Percentiles rank a stretch among this genome's conserved stretches.
phyloP scores from a whole-genome alignment of 495 filamentous ascomycete genomes.

The Lindgomyces ingoldianus region DNA sequence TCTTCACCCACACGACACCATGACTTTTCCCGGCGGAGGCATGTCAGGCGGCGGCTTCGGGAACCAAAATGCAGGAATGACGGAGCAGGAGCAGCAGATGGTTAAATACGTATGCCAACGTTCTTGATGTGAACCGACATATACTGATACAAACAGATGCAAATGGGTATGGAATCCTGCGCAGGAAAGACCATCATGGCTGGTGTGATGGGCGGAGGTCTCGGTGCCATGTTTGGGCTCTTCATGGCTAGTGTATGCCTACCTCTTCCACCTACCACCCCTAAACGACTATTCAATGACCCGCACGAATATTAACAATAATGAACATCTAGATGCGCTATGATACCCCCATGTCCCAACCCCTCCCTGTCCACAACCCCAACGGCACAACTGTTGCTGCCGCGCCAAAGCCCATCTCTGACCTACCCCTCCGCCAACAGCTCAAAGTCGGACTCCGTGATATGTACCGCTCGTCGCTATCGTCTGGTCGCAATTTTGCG shows the following conservation, averaged over 20 bases:
- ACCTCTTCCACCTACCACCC: background rate
- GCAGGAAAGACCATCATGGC: conserved; percentile 37
- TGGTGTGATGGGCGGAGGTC: conserved; percentile 36
- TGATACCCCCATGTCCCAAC: conserved; percentile 67
- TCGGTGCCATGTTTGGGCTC: conserved; percentile 39
- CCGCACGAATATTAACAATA: background rate
- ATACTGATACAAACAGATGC: conserved; percentile 27
- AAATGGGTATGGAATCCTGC: conserved; percentile 37
- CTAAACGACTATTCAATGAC: background rate
- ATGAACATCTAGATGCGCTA: conserved; percentile 71
- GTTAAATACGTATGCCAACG: conserved; percentile 28
- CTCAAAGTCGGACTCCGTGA: conserved; percentile 83
- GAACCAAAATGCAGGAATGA: conserved; percentile 30
- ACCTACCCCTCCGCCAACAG: conserved; percentile 78
- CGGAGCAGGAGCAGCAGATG: conserved; percentile 36
- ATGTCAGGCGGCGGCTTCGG: conserved; percentile 8
- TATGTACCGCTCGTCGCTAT: conserved; percentile 82
- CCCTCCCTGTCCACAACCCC: conserved; percentile 6
- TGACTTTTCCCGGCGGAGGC: conserved; percentile 32
- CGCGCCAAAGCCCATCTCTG: conserved; percentile 13
- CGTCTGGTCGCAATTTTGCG: conserved; percentile 92
- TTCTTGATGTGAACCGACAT: background rate
- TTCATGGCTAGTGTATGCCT: conserved; percentile 33
- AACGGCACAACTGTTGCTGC: background rate
- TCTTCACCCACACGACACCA: conserved; percentile 5